A percentile compares a stretch with the other conserved stretches of the same genome.
phyloP scores from a whole-genome alignment of 768 basidiomycete species.

The Fistulinella prunicolor region DNA sequence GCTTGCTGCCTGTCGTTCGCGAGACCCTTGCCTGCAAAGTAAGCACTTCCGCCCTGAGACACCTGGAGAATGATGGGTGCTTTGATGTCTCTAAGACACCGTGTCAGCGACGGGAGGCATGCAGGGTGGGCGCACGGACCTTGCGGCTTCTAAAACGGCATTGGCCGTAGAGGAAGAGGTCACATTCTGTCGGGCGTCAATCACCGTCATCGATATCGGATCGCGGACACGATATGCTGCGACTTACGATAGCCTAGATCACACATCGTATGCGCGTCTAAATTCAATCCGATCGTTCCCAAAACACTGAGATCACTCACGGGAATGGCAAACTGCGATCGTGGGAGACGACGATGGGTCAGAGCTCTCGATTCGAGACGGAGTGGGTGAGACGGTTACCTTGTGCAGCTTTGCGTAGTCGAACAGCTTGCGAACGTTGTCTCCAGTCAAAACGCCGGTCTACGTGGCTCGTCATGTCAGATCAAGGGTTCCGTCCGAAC shows the following conservation, averaged over 20 bases:
- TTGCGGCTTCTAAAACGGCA: slow-evolving; percentile 92
- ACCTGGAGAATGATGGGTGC: slow-evolving; percentile 97
- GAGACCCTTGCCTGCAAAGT: slow-evolving; percentile 95
- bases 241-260: slow-evolving; percentile 81
- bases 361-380: not conserved
- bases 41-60: slow-evolving; percentile 95
- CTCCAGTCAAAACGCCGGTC: slow-evolving; percentile 95
- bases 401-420: slow-evolving; percentile 88
- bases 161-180: slow-evolving; percentile 96
- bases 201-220: not conserved
- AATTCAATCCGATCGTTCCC: not conserved
- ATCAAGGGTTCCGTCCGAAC: not conserved
- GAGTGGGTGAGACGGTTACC: slow-evolving; percentile 38
- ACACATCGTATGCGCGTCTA: too few relatives aligned
- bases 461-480: slow-evolving; percentile 29
- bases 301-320: slow-evolving; percentile 46
- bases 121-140: slow-evolving; percentile 41
- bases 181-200: slow-evolving; percentile 63
- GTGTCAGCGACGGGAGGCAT: slow-evolving; percentile 12
- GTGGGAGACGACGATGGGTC: not conserved
- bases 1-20: slow-evolving; percentile 94
- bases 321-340: slow-evolving; percentile 72
- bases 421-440: slow-evolving; percentile 92
- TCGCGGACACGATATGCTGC: not conserved
- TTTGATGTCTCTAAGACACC: slow-evolving; percentile 74